phyloP scores from a whole-genome alignment of 2,329 filamentous ascomycete genomes.

The Colletotrichum horii region DNA sequence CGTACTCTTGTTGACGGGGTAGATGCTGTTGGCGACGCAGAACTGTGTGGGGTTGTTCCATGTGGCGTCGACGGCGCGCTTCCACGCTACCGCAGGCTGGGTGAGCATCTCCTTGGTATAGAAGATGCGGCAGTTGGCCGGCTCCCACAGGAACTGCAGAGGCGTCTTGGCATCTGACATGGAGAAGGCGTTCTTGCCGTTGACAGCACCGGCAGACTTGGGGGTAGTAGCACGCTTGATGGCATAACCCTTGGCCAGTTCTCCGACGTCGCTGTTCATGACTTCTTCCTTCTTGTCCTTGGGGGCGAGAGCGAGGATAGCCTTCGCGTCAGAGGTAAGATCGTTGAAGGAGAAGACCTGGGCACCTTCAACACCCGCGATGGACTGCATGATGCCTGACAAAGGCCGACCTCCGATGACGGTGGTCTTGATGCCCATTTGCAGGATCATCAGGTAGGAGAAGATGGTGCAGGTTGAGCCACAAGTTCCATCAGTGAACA shows the following conservation, averaged over 20 bases:
- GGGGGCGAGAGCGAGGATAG: constrained; percentile 28
- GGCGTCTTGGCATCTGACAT: constrained; percentile 37
- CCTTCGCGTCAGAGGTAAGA: constrained; percentile 30
- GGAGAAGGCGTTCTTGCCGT: constrained; percentile 41
- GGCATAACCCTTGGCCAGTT: constrained; percentile 38
- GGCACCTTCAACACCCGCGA: constrained; percentile 53
- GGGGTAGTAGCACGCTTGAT: constrained; percentile 29
- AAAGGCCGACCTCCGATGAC: constrained; percentile 50
- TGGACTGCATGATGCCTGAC: constrained; percentile 50
- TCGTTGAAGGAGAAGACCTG: constrained; percentile 37
- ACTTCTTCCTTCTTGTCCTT: constrained; percentile 22
- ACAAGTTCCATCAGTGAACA: constrained; percentile 61
- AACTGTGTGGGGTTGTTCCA: constrained; percentile 34
- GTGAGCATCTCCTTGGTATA: constrained; percentile 49
- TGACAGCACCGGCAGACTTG: constrained; percentile 30
- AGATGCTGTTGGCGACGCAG: constrained; percentile 37
- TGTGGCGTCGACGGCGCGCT: constrained; percentile 38
- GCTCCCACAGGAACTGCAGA: constrained; percentile 50
- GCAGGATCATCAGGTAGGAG: constrained; percentile 55
- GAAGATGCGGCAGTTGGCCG: constrained; percentile 52
- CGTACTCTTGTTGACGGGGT: constrained; percentile 21
- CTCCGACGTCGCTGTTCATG: constrained; percentile 28
- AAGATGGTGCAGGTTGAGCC: constrained; percentile 62
- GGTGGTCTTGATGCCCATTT: constrained; percentile 53
- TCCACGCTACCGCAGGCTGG: constrained; percentile 45